Evolutionary conservation across 768 basidiomycete genomes (phyloP).

Genomic region (Calocera cornea): DNA sequence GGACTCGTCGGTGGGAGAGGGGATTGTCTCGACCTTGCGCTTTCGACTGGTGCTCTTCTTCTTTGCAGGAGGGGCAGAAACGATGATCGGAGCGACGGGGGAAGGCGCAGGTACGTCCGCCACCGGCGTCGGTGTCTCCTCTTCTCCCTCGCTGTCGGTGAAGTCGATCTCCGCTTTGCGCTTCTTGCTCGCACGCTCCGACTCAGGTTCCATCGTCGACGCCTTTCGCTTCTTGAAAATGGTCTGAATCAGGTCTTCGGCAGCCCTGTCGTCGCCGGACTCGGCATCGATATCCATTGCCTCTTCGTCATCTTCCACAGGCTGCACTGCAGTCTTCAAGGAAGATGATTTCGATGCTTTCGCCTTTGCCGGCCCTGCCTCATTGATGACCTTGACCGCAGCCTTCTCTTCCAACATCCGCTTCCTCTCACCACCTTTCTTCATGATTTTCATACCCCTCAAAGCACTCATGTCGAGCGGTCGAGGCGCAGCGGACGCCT

Average conservation of each 20-base stretch:
- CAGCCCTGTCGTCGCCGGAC: not conserved
- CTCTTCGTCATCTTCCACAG: slow-evolving; percentile 4
- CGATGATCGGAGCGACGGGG: not conserved
- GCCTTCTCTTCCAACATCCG: slow-evolving; percentile 3
- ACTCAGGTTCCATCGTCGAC: not conserved
- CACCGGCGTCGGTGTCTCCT: not conserved
- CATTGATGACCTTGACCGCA: not conserved
- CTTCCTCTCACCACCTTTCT: slow-evolving; percentile 3
- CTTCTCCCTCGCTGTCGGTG: slow-evolving; percentile 14
- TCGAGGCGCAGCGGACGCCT: not conserved
- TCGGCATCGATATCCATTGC: not conserved
- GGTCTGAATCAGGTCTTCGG: not conserved
- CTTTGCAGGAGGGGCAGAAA: not conserved
- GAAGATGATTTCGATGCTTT: not conserved
- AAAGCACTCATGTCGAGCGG: not conserved
- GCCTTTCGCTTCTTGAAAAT: not conserved
- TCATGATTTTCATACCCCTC: not conserved
- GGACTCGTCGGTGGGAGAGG: slow-evolving; percentile 2
- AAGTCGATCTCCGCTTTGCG: slow-evolving; percentile 8
- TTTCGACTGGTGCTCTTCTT: slow-evolving; percentile 4
- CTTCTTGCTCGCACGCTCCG: not conserved
- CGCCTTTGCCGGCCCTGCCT: not conserved
- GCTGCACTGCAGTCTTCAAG: not conserved
- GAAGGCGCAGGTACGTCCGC: not conserved
- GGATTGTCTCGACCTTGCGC: not conserved